Evolutionary conservation across 192 early-diverging fungal genomes (phyloP), one percentile per base, ranked within the genome.

Genomic region (Bifiguratus adelaidae): DNA sequence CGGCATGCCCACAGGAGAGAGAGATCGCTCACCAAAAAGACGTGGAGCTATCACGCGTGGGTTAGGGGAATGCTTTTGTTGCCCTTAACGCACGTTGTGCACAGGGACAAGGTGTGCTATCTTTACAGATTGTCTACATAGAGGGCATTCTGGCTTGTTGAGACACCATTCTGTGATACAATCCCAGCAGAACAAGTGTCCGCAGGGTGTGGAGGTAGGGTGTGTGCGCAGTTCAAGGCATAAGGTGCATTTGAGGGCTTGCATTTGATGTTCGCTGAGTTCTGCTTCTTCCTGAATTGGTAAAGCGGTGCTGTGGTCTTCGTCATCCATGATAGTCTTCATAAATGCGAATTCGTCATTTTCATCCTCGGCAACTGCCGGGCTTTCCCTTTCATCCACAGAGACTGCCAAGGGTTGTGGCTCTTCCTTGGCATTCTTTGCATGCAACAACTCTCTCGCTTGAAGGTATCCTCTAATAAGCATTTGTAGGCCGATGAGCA

Each of bases 141-240:
- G 65, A 22, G 95, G 92, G 43, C 95, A 97, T 58, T 97, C 95
- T 3, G 85, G 67, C 74, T 91, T 95, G 46, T 78, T 86, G 37
- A 84, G 76, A 49, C 86, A 87, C 91, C 95, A 95, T 57, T 93
- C 91, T 16, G 84, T 75, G 22, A 90, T 84, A 51, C 95, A 97
- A 16, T 56, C 80, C 92, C 92, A 97, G 60, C 95, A 97, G 53
- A 95, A 95, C 48, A 97, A 50, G 61, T 97, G 95, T 0, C 95
- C 95, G 60, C 95, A 97, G 2, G 87, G 82, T 0, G 92, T 95
- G 1, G 86, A 71, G 0, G 91, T 89, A 9, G 91, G 77, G 41
- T 73, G 67, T 23, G 61, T 85, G 9, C 89, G 79, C 23, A 58
- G 70, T 35, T 82, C 80, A 30, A 95, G 63, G 46, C 95, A 97